Base-by-base conservation (phyloP, 2,329 filamentous ascomycete genomes). In the Trichoderma pleuroti region DNA sequence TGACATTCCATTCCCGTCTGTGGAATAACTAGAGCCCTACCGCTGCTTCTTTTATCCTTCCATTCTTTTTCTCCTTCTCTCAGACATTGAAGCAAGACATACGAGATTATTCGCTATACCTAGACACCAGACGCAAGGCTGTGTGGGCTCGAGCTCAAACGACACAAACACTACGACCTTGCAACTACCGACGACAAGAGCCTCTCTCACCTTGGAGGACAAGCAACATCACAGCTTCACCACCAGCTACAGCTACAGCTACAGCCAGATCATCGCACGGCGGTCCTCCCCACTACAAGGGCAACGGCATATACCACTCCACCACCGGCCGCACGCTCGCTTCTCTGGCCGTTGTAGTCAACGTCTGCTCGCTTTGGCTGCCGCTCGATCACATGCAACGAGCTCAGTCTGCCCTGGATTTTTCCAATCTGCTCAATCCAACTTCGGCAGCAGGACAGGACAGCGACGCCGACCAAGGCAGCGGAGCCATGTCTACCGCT, bases 401-500 rank as follows among this genome's bases (percentile, higher is more conserved):
- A 82, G 86, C 89, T 86, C 86, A 87, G 78, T 91, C 91, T 76
- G 89, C 90, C 80, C 89, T 91, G 83, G 90, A 91, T 86, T 92
- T 93, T 82, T 88, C 88, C 80, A 92, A 88, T 86, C 88, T 93
- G 80, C 87, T 93, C 78, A 93, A 92, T 78, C 90, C 90, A 64
- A 75, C 75, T 70, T 72, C 73, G 70, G 72, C 72, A 66, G 71
- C 75, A 72, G 75, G 77, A 52, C 71, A 75, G 69, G 72, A 76
- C 73, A 65, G 70, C 63, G 73, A 73, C 30, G 54, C 76, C 72
- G 77, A 81, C 73, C 73, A 80, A 78, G 72, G 74, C 70, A 75
- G 77, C 77, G 76, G 75, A 76, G 83, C 86, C 75, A 88, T 88
- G 86, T 78, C 80, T 70, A 78, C 77, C 72, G 83, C 85, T 71